Percentiles rank a stretch among this genome's conserved stretches.
These are phyloP conservation scores for Dichomitus squalens DNA, from an alignment of 1,284 basidiomycete species.

Conservation along the genomic window DNA sequence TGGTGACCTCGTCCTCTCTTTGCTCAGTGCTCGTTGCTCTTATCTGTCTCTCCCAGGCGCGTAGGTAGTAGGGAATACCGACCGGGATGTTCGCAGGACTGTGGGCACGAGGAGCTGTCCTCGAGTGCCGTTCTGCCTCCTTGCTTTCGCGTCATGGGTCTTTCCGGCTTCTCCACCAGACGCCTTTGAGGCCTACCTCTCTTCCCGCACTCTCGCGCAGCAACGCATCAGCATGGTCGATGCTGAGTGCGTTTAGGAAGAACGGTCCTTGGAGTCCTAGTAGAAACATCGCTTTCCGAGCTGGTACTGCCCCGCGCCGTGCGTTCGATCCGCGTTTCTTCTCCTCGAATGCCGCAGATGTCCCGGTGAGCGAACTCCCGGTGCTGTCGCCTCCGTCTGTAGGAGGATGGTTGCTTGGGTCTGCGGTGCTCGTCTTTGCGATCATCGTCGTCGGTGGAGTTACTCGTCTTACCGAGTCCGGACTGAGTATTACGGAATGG, in stretches of 20 bases:
- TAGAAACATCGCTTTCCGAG: conserved; percentile 18
- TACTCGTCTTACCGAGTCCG: conserved; percentile 96
- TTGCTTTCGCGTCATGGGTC: conserved; percentile 16
- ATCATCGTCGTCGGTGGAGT: conserved; percentile 97
- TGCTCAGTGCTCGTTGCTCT: not conserved
- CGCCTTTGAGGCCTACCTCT: conserved; percentile 4
- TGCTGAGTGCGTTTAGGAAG: conserved; percentile 1
- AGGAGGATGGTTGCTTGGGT: conserved; percentile 81
- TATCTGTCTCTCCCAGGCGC: not conserved
- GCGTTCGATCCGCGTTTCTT: conserved; percentile 43
- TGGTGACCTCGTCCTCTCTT: not conserved
- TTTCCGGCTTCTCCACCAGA: conserved; percentile 26
- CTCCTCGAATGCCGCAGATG: conserved; percentile 39
- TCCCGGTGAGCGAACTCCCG: conserved; percentile 43
- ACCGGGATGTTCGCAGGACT: conserved; percentile 19
- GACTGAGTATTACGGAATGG: conserved; percentile 99
- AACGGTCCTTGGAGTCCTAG: conserved; percentile 10
- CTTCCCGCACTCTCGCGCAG: not conserved
- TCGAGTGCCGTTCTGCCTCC: conserved; percentile 22
- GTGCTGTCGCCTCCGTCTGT: conserved; percentile 77
- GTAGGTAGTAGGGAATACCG: not conserved
- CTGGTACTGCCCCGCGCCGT: conserved; percentile 13
- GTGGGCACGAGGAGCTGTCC: conserved; percentile 24
- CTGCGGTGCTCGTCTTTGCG: conserved; percentile 84
- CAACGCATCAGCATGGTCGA: not conserved